A percentile compares a stretch with the other conserved stretches of the same genome.
These are phyloP conservation scores for Nicotiana tomentosiformis DNA, from an alignment of 257 asterid genomes.

Conservation along the genomic window DNA sequence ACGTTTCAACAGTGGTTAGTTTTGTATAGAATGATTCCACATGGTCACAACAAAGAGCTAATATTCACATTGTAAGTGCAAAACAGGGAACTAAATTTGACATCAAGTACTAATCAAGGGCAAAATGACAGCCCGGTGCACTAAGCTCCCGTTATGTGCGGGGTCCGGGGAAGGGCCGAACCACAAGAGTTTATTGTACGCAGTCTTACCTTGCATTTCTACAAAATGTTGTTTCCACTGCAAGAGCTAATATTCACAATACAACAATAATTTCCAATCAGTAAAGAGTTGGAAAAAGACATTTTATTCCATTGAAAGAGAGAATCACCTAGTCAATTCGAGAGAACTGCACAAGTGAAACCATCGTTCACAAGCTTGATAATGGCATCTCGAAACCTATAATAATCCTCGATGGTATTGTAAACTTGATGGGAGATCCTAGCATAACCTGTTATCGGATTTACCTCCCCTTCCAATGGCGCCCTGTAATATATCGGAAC, in stretches of 20 bases:
- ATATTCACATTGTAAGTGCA: too few species aligned
- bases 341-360: constrained; percentile 41
- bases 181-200: too few species aligned
- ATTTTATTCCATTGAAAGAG: background rate
- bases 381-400: constrained; percentile 67
- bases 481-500: constrained; percentile 71
- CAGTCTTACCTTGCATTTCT: too few species aligned
- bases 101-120: too few species aligned
- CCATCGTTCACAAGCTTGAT: constrained; percentile 47
- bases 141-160: too few species aligned
- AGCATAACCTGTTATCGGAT: constrained; percentile 59
- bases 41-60: too few species aligned
- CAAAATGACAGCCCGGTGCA: too few species aligned
- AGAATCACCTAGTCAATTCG: constrained; percentile 28
- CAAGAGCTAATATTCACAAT: background rate
- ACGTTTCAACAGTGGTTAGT: too few species aligned
- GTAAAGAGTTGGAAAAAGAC: background rate
- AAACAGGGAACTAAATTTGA: too few species aligned
- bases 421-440: constrained; percentile 94
- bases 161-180: too few species aligned
- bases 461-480: constrained; percentile 43
- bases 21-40: too few species aligned
- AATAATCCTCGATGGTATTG: constrained; percentile 59
- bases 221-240: too few species aligned
- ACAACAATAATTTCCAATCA: background rate